Percentiles rank a stretch among this genome's conserved stretches.
Conservation (phyloP, 192 early-diverging fungal species). For the Coemansia sp. region DNA sequence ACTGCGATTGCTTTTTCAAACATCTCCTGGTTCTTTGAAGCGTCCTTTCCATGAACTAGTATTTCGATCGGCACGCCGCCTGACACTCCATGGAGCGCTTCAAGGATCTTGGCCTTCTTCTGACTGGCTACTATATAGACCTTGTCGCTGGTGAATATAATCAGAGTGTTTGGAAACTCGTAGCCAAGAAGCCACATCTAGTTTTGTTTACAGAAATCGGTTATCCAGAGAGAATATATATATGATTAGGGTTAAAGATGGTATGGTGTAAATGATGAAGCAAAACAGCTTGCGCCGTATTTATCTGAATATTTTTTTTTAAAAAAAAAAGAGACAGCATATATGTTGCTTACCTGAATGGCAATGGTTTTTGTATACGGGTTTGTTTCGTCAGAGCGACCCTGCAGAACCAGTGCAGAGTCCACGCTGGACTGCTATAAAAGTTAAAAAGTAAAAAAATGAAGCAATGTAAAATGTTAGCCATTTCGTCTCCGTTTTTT, state of each 20-base stretch:
- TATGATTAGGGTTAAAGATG: too few relatives aligned
- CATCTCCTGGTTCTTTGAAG: constrained; percentile 64
- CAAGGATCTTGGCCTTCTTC: constrained; percentile 78
- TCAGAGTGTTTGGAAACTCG: constrained; percentile 85
- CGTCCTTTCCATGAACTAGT: constrained; percentile 74
- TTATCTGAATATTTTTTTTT: too few relatives aligned
- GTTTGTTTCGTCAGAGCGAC: constrained; percentile 34
- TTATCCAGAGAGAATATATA: too few relatives aligned
- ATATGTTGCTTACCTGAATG: constrained; percentile 57
- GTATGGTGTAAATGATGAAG: too few relatives aligned
- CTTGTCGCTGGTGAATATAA: constrained; percentile 73
- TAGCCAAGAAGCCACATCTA: constrained; percentile 92
- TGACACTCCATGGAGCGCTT: constrained; percentile 45
- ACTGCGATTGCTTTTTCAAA: constrained; percentile 61
- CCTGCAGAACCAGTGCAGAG: constrained; percentile 39
- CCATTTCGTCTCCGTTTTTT: too few relatives aligned
- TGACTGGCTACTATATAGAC: constrained; percentile 74
- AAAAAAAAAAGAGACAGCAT: neutral
- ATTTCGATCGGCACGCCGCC: constrained; percentile 72
- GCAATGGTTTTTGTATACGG: constrained; percentile 52
- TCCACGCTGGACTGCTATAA: constrained; percentile 19
- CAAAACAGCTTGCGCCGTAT: too few relatives aligned
- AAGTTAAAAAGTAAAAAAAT: neutral
- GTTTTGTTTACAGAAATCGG: too few relatives aligned
- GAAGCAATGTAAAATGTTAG: too few relatives aligned